phyloP scores from a whole-genome alignment of 2,329 filamentous ascomycete species.

The Cercospora sp. region DNA sequence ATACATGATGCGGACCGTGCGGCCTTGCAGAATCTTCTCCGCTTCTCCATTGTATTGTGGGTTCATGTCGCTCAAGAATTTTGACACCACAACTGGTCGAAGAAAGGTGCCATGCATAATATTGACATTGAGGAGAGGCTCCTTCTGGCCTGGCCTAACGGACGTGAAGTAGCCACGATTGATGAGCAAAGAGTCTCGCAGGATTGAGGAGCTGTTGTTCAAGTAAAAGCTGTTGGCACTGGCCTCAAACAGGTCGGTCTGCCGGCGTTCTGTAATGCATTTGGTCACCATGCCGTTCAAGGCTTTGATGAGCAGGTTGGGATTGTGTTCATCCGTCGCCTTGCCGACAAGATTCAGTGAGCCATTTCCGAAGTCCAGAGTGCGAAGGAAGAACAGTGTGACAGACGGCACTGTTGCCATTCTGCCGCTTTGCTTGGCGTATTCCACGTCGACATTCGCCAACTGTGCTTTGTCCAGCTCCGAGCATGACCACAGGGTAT shows the following conservation, averaged over 20 bases:
- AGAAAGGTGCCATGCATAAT: slow-evolving; percentile 8
- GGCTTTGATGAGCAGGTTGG: slow-evolving; percentile 7
- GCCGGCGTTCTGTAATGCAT: slow-evolving; percentile 5
- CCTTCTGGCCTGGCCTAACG: not conserved
- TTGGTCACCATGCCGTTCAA: slow-evolving; percentile 12
- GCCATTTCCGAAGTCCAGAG: not conserved
- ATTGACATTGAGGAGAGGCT: not conserved
- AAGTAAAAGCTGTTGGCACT: slow-evolving; percentile 13
- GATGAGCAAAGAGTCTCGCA: not conserved
- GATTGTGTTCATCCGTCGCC: not conserved
- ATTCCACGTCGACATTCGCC: not conserved
- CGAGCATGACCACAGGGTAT: slow-evolving; percentile 2
- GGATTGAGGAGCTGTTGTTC: not conserved
- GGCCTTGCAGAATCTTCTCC: not conserved
- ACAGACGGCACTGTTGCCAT: not conserved
- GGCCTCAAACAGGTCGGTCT: not conserved
- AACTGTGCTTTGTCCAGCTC: not conserved
- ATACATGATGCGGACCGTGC: slow-evolving; percentile 1
- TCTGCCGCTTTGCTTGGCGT: slow-evolving; percentile 8
- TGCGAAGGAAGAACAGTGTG: not conserved
- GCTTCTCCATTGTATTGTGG: not conserved
- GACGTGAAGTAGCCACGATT: slow-evolving; percentile 16
- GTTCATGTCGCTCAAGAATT: slow-evolving; percentile 2
- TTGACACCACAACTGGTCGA: not conserved
- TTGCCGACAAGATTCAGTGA: not conserved